Evolutionary conservation across 306 rosid species (phyloP), one percentile per base, ranked within the genome.

Genomic region (Cicer judaicum): DNA sequence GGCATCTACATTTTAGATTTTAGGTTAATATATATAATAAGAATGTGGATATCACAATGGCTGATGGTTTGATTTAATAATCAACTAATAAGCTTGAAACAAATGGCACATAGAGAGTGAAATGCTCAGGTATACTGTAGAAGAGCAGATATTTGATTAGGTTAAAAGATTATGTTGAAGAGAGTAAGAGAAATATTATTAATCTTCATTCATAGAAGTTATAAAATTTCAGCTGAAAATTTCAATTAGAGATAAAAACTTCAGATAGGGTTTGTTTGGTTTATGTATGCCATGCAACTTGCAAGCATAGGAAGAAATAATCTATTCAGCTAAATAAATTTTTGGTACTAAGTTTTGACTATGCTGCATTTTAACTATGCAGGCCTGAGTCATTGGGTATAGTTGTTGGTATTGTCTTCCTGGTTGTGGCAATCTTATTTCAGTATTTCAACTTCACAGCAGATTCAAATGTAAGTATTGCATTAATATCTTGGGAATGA

Each of bases 351-450:
- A 34, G 68, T 48, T 38, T 56, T 70, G 41, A 83, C 16, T 63
- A 13, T 19, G 57, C 34, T 42, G 68, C 54, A 47, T 46, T 76
- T 77, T 76, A 24, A 24, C 42, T 82, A 67, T 75, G 79, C 88
- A 94, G 97, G 87, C 99, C 99, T 7, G 99, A 94, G 82, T 90
- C 97, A 10, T 76, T 94, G 87, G 97, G 99, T 43, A 84, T 94
- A 74, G 99, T 86, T 72, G 95, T 94, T 82, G 95, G 90, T 72
- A 86, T 90, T 81, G 90, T 89, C 70, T 94, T 87, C 91, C 73
- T 94, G 88, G 93, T 94, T 49, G 61, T 92, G 80, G 87, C 88
- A 77, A 89, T 90, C 81, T 73, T 90, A 66, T 94, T 94, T 85
- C 96, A 92, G 88, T 90, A 88, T 81, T 94, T 92, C 79, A 91